phyloP scores from a whole-genome alignment of 768 basidiomycete genomes.

The Pilatotrama ljubarskyi region DNA sequence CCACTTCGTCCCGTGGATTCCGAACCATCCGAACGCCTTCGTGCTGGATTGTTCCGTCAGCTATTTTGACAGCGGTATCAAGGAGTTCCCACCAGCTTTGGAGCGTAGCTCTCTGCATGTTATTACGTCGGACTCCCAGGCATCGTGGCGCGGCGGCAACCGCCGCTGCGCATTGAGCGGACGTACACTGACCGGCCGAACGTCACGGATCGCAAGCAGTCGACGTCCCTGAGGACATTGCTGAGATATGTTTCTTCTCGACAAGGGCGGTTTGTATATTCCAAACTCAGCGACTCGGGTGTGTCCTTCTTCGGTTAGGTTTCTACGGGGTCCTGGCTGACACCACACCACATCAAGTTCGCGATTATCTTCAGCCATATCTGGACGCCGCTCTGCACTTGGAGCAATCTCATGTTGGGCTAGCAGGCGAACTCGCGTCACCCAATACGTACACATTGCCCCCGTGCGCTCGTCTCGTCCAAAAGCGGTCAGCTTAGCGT shows the following conservation, averaged over 20 bases:
- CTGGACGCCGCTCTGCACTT: background rate
- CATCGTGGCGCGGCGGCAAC: too few relatives aligned
- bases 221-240: too few relatives aligned
- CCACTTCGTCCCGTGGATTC: background rate
- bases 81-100: background rate
- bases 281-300: background rate
- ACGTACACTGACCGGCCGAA: too few relatives aligned
- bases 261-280: background rate
- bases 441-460: background rate
- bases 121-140: too few relatives aligned
- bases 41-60: background rate
- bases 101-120: background rate
- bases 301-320: background rate
- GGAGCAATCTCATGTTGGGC: background rate
- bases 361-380: slow-evolving; percentile 1
- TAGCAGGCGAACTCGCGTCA: background rate
- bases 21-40: background rate
- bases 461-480: background rate
- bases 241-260: background rate
- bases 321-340: background rate
- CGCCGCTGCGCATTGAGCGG: too few relatives aligned
- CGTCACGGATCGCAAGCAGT: too few relatives aligned
- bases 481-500: too few relatives aligned
- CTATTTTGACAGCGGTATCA: background rate
- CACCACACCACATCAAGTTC: slow-evolving; percentile 5